Percentiles rank a stretch among this genome's conserved stretches.
phyloP scores from a whole-genome alignment of 1,284 basidiomycete species.

The Malassezia yamatoensis region DNA sequence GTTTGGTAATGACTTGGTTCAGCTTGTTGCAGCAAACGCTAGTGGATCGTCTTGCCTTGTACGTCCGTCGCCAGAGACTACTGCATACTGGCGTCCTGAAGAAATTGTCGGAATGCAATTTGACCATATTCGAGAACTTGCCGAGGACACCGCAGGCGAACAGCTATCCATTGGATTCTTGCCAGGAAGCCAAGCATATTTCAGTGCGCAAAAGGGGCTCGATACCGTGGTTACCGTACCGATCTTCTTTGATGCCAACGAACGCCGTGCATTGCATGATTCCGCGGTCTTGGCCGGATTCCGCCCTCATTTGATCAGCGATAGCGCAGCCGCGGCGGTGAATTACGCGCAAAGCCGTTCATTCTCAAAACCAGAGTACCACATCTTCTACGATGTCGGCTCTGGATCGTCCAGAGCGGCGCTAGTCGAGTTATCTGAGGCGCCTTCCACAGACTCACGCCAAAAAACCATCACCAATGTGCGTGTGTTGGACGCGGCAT shows the following conservation, averaged over 20 bases:
- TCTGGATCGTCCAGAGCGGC: slow-evolving; percentile 78
- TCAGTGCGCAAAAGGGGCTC: slow-evolving; percentile 22
- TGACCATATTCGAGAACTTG: slow-evolving; percentile 75
- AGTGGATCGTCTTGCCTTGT: slow-evolving; percentile 12
- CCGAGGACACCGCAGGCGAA: slow-evolving; percentile 60
- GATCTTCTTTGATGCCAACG: slow-evolving; percentile 55
- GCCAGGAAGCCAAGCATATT: slow-evolving; percentile 1
- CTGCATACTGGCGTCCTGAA: slow-evolving; percentile 55
- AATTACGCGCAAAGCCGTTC: slow-evolving; percentile 83
- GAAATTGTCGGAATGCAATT: slow-evolving; percentile 92
- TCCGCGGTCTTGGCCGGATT: slow-evolving; percentile 83
- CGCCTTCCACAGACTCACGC: slow-evolving; percentile 31
- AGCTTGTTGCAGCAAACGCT: slow-evolving; percentile 19
- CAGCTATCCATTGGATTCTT: slow-evolving; percentile 23
- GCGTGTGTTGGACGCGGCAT: slow-evolving; percentile 67
- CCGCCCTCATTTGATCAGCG: slow-evolving; percentile 73
- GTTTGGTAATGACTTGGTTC: slow-evolving; percentile 30
- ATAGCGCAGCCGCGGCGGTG: slow-evolving; percentile 58
- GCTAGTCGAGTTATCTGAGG: slow-evolving; percentile 60
- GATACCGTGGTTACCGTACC: slow-evolving; percentile 47
- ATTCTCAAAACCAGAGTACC: slow-evolving; percentile 63
- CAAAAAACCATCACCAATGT: slow-evolving; percentile 61
- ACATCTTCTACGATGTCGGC: slow-evolving; percentile 88
- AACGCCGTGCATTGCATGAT: slow-evolving; percentile 67
- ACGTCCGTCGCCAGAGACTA: not conserved